These are phyloP conservation scores for Tilletia horrida DNA, from an alignment of 1,284 basidiomycete species.

Conservation along the genomic window DNA sequence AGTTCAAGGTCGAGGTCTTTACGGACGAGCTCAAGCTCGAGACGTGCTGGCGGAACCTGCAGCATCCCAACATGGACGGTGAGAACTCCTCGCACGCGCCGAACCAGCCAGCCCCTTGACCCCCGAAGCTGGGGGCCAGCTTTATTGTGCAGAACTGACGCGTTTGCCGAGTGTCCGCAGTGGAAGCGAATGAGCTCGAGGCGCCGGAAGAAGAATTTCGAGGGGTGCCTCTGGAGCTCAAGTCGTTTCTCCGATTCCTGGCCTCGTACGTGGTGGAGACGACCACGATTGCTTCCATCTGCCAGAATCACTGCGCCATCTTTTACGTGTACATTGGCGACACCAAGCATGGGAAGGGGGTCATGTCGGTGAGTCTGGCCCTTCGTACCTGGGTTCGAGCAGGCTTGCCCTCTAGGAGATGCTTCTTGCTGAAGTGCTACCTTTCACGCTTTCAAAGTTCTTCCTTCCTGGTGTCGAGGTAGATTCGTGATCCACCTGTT, in stretches of 20 bases:
- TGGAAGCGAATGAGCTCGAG: not conserved
- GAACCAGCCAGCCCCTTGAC: no score
- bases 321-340: constrained; percentile 55
- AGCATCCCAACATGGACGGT: constrained; percentile 34
- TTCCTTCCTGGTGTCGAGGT: constrained; percentile 13
- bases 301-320: constrained; percentile 51
- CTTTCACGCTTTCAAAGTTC: not conserved
- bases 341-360: constrained; percentile 35
- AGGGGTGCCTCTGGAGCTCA: constrained; percentile 49
- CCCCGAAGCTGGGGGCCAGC: no score
- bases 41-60: constrained; percentile 49
- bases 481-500: not conserved
- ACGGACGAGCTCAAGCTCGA: constrained; percentile 34
- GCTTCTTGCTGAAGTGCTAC: no score
- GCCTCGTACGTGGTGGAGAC: constrained; percentile 46
- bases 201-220: constrained; percentile 26
- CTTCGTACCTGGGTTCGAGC: no score
- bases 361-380: constrained; percentile 43
- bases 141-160: no score
- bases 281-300: constrained; percentile 52
- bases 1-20: constrained; percentile 21
- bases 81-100: no score
- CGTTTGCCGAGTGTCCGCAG: constrained; percentile 7
- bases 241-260: constrained; percentile 50
- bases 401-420: no score